Percentiles rank a stretch among this genome's conserved stretches.
Conservation (phyloP, 2,329 filamentous ascomycete genomes). For the Alternaria ventricosa region DNA sequence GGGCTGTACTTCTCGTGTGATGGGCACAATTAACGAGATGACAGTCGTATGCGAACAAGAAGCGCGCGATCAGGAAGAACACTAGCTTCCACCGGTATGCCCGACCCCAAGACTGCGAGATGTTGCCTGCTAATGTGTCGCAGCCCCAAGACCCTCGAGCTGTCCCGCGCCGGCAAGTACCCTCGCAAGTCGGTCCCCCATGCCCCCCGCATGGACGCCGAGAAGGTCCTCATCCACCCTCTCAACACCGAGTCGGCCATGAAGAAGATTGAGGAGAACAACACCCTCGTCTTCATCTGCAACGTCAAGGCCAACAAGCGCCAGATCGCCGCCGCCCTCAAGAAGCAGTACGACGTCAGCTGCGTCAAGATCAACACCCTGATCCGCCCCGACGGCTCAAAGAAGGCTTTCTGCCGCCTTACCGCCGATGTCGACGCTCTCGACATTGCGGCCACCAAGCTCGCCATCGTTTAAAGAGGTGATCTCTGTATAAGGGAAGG, state of each 20-base stretch:
- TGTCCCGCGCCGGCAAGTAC: slow-evolving; percentile 92
- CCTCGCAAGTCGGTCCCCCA: slow-evolving; percentile 93
- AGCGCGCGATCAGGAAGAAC: slow-evolving; percentile 86
- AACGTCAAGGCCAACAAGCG: slow-evolving; percentile 94
- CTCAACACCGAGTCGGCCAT: slow-evolving; percentile 99
- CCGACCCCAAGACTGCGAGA: background rate
- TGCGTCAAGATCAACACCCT: slow-evolving; percentile 99
- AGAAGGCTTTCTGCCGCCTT: slow-evolving; percentile 98
- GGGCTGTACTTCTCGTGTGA: slow-evolving; percentile 54
- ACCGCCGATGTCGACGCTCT: slow-evolving; percentile 97
- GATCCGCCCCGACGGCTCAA: slow-evolving; percentile 94
- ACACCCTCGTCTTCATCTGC: slow-evolving; percentile 98
- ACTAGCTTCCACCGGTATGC: slow-evolving; percentile 86
- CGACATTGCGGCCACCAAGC: slow-evolving; percentile 99
- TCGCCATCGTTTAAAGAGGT: slow-evolving; percentile 84
- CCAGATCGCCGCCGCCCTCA: slow-evolving; percentile 97
- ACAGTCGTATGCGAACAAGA: slow-evolving; percentile 80
- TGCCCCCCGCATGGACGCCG: slow-evolving; percentile 90
- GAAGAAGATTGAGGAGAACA: slow-evolving; percentile 99
- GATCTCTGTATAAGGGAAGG: slow-evolving; percentile 22
- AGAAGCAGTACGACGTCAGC: slow-evolving; percentile 99
- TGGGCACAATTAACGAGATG: slow-evolving; percentile 49
- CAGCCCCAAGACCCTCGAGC: slow-evolving; percentile 86
- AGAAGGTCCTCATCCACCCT: slow-evolving; percentile 96
- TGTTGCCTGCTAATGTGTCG: slow-evolving; percentile 5